Conservation (phyloP, 352 stramenopile species). For the Pythium grandisporangium region DNA sequence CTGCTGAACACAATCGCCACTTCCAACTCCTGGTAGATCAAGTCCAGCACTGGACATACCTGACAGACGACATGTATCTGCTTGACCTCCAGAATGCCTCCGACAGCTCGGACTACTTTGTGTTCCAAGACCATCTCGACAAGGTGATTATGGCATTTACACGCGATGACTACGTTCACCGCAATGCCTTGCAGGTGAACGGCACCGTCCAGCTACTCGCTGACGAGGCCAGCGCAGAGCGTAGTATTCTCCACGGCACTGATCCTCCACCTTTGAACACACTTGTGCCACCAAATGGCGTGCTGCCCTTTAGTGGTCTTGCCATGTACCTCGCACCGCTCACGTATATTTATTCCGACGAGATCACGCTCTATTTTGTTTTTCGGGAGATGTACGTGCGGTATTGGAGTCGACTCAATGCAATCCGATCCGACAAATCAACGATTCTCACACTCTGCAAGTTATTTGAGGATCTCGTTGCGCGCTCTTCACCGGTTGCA, state of each 20-base stretch:
- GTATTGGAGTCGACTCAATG: slow-evolving; percentile 76
- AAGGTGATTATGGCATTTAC: slow-evolving; percentile 68
- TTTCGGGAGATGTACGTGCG: slow-evolving; percentile 73
- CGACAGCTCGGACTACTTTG: slow-evolving; percentile 74
- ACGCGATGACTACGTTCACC: slow-evolving; percentile 34
- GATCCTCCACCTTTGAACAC: not conserved
- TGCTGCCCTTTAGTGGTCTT: slow-evolving; percentile 63
- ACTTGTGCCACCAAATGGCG: slow-evolving; percentile 48
- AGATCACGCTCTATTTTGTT: slow-evolving; percentile 55
- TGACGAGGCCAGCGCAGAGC: no score
- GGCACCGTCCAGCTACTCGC: slow-evolving; percentile 20
- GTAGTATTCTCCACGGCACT: no score
- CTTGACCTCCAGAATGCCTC: slow-evolving; percentile 72
- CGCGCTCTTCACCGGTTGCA: slow-evolving; percentile 29
- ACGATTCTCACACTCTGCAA: slow-evolving; percentile 68
- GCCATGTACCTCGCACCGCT: slow-evolving; percentile 68
- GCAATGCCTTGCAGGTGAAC: slow-evolving; percentile 38
- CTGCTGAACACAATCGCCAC: slow-evolving; percentile 21
- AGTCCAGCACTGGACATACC: slow-evolving; percentile 25
- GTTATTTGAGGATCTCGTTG: slow-evolving; percentile 58
- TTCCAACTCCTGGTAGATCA: slow-evolving; percentile 39
- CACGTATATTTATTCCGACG: slow-evolving; percentile 59
- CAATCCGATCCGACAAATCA: slow-evolving; percentile 33
- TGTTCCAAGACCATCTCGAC: slow-evolving; percentile 71
- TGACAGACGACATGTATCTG: slow-evolving; percentile 75